Evolutionary conservation across 768 basidiomycete genomes (phyloP).

Genomic region (Rhodosporidiobolus sp.): DNA sequence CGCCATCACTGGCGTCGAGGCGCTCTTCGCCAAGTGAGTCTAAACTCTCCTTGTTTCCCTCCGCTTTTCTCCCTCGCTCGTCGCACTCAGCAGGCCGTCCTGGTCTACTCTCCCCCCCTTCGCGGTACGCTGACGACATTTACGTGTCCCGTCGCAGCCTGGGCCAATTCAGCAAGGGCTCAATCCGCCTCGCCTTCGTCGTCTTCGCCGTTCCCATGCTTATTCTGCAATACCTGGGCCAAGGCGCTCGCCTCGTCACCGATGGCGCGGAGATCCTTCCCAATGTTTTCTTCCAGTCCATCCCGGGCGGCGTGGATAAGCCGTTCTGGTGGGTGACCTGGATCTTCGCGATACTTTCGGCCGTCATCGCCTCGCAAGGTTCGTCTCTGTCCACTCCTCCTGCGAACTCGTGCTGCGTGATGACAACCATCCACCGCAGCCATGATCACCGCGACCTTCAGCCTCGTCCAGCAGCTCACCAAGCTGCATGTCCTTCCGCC

Average conservation of each 20-base stretch:
- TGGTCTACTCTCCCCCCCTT: neutral
- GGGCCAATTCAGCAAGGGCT: constrained; percentile 64
- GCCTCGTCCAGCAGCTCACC: constrained; percentile 62
- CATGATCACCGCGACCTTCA: constrained; percentile 65
- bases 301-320: constrained; percentile 60
- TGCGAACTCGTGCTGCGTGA: neutral
- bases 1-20: constrained; percentile 67
- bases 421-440: constrained; percentile 54
- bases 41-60: neutral
- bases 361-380: constrained; percentile 51
- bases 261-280: constrained; percentile 56
- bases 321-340: constrained; percentile 66
- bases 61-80: neutral
- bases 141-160: constrained; percentile 52
- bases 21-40: constrained; percentile 64
- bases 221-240: constrained; percentile 66
- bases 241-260: constrained; percentile 62
- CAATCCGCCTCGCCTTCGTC: constrained; percentile 58
- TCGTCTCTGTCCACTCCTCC: no score
- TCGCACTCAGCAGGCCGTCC: neutral
- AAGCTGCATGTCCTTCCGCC: constrained; percentile 46
- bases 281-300: constrained; percentile 64
- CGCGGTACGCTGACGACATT: neutral
- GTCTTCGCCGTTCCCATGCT: constrained; percentile 61
- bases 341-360: constrained; percentile 63